Conservation (phyloP, 2,329 filamentous ascomycete genomes). For the Claviceps monticola region DNA sequence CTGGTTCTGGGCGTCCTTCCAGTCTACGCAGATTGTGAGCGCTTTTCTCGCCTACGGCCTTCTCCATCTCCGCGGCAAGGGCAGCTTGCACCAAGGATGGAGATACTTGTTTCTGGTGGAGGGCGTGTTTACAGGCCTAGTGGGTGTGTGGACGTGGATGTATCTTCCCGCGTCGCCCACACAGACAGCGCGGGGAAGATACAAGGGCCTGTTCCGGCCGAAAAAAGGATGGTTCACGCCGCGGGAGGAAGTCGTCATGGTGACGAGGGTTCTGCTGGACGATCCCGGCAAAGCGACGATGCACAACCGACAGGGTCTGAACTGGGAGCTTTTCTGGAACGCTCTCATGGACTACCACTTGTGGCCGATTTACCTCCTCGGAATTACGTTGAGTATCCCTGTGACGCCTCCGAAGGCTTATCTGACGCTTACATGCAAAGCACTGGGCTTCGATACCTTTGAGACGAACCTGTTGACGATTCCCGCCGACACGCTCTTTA, state of each 20-base stretch:
- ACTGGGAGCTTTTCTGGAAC: slow-evolving; percentile 30
- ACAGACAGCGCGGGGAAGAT: slow-evolving; percentile 5
- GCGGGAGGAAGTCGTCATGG: slow-evolving; percentile 39
- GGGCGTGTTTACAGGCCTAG: slow-evolving; percentile 4
- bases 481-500: slow-evolving; percentile 26
- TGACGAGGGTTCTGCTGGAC: slow-evolving; percentile 42
- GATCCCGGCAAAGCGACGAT: slow-evolving; percentile 39
- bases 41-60: slow-evolving; percentile 16
- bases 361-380: slow-evolving; percentile 38
- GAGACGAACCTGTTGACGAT: slow-evolving; percentile 38
- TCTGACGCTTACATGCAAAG: slow-evolving; percentile 36
- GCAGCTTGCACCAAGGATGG: slow-evolving; percentile 3
- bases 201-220: slow-evolving; percentile 8
- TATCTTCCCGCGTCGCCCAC: slow-evolving; percentile 5
- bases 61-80: slow-evolving; percentile 9
- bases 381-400: slow-evolving; percentile 33
- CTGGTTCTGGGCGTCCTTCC: slow-evolving; percentile 18
- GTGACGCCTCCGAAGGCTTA: slow-evolving; percentile 31
- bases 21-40: slow-evolving; percentile 14
- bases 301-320: slow-evolving; percentile 44
- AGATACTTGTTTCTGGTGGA: slow-evolving; percentile 5
- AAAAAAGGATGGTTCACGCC: slow-evolving; percentile 42
- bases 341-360: slow-evolving; percentile 40
- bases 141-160: slow-evolving; percentile 6
- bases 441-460: slow-evolving; percentile 36